Evolutionary conservation across 371 early-diverging fungal genomes (phyloP).

Genomic region (Rhizomucor pusillus): DNA sequence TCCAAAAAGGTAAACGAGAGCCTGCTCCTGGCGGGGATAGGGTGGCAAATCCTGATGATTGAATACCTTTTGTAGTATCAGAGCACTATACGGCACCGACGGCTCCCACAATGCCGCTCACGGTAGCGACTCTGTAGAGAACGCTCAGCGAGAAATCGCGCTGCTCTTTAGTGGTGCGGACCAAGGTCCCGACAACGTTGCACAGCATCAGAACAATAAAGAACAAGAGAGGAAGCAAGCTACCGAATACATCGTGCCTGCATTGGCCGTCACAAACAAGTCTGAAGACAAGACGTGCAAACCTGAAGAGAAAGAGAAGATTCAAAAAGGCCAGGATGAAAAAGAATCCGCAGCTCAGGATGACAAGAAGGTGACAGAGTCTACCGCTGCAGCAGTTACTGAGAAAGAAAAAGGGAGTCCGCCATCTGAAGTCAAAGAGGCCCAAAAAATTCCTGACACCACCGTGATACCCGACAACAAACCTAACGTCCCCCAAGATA

Average conservation of each 20-base stretch:
- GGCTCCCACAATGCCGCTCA: constrained; percentile 69
- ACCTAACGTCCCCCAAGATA: too few relatives aligned
- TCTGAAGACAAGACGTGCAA: too few relatives aligned
- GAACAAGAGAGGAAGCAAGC: too few relatives aligned
- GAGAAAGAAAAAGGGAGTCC: too few relatives aligned
- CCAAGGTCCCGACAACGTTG: not conserved
- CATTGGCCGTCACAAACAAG: too few relatives aligned
- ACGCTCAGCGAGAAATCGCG: constrained; percentile 68
- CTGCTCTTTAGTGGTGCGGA: constrained; percentile 46
- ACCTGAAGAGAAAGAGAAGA: too few relatives aligned
- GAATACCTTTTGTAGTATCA: constrained; percentile 34
- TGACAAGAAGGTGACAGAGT: too few relatives aligned
- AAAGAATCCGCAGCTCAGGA: too few relatives aligned
- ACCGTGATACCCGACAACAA: not conserved
- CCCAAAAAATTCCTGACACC: not conserved
- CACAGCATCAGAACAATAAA: constrained; percentile 5
- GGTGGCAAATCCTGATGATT: not conserved
- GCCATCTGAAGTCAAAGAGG: not conserved
- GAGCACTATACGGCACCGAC: constrained; percentile 65
- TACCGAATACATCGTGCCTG: too few relatives aligned
- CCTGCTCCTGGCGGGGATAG: not conserved
- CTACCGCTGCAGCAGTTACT: too few relatives aligned
- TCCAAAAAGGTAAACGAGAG: constrained; percentile 41
- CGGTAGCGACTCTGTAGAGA: constrained; percentile 64
- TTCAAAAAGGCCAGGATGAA: too few relatives aligned